Evolutionary conservation across 2,329 filamentous ascomycete species (phyloP), one percentile per base, ranked within the genome.

Genomic region (Penicillium sp.): DNA sequence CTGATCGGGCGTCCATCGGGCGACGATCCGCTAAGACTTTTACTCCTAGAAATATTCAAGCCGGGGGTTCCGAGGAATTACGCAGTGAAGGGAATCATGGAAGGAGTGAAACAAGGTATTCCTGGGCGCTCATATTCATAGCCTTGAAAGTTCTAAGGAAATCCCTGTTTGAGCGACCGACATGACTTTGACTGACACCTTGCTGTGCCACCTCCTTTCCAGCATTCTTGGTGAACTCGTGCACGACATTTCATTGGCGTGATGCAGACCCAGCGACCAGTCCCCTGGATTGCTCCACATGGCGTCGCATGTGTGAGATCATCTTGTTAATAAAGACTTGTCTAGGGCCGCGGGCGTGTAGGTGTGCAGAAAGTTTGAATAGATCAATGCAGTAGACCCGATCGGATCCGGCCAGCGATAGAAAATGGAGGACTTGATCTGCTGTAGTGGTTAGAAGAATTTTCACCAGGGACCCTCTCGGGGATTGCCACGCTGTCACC

Each of bases 291-390:
- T 41, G 20, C 20, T 56, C 47, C 57, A 62, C 57, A 57, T 64
- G 59, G 57, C 49, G 47, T 50, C 28, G 25, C 34, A 11, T 60
- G 57, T 50, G 17, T 50, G 48, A 10, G 31, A 62, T 64, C 45
- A 38, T 34, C 31, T 52, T 58, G 20, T n/a, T 20, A 12, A 11
- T 0, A 5, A 42, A 20, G 39, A 3, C 31, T 31, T 31, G 25
- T 4, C 22, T 8, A 31, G 43, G 47, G 20, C 20, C 20, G 20
- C 20, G 20, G 20, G n/a, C 15, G 15, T 17, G 34, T 37, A 10
- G 3, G 25, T 5, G 31, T 35, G 12, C 14, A 15, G 12, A 8
- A 35, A 31, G 25, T 28, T 41, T 31, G 6, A 55, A 34, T 35
- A 34, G 43, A 10, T 31, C 5, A 25, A 49, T 41, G 43, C 31